These are phyloP conservation scores for Coemansia biformis DNA, from an alignment of 192 early-diverging fungal species.

Conservation along the genomic window DNA sequence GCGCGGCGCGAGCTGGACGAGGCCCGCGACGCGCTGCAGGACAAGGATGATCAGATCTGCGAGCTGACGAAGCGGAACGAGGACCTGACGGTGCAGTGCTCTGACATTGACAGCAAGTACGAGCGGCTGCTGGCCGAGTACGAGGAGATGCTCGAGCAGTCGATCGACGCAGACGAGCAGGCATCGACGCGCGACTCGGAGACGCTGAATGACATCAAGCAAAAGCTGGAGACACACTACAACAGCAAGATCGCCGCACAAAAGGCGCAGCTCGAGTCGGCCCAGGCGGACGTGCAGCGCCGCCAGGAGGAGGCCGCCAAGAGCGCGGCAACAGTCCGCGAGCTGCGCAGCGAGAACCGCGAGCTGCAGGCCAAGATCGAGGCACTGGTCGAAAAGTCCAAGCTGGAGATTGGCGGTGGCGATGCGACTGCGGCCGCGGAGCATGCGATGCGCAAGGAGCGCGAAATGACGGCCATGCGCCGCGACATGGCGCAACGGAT, in stretches of 20 bases:
- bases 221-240: constrained; percentile 82
- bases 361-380: constrained; percentile 33
- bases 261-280: constrained; percentile 58
- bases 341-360: constrained; percentile 45
- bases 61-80: constrained; percentile 23
- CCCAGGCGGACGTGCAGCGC: constrained; percentile 49
- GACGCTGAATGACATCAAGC: constrained; percentile 77
- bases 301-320: constrained; percentile 59
- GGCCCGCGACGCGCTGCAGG: constrained; percentile 15
- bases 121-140: constrained; percentile 47
- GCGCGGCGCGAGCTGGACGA: constrained; percentile 47
- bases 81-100: constrained; percentile 9
- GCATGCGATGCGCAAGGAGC: constrained; percentile 51
- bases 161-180: constrained; percentile 50
- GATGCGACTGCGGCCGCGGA: constrained; percentile 39
- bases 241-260: constrained; percentile 71
- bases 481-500: constrained; percentile 63
- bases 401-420: constrained; percentile 11
- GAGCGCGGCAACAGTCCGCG: constrained; percentile 45
- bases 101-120: constrained; percentile 42
- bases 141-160: constrained; percentile 52
- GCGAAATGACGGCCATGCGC: constrained; percentile 51
- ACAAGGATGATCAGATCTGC: constrained; percentile 11
- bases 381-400: constrained; percentile 25
- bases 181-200: constrained; percentile 47